phyloP scores from a whole-genome alignment of 179 eudicot genomes.

The Beta corolliflora region DNA sequence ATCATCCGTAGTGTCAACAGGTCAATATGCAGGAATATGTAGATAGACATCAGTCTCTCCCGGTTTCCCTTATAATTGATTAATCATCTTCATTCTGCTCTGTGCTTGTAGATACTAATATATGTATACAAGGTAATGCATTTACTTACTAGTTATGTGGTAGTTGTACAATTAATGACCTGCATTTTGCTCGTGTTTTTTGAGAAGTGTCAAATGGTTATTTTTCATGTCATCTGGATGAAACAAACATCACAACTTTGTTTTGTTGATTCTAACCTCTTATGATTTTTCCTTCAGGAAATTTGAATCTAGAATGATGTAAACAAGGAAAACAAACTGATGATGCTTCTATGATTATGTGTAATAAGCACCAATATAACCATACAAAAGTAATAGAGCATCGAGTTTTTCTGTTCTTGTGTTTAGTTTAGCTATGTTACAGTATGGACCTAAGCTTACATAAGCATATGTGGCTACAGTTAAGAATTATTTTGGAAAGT shows the following conservation, averaged over 20 bases:
- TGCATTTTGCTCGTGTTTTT: not conserved
- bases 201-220: not conserved
- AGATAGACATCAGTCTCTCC: not conserved
- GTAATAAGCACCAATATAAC: not conserved
- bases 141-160: not conserved
- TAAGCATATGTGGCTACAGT: not conserved
- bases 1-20: not conserved
- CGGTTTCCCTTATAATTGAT: not conserved
- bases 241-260: not conserved
- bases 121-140: not conserved
- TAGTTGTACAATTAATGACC: not conserved
- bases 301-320: not conserved
- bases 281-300: not conserved
- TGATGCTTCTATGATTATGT: not conserved
- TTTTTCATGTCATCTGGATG: not conserved
- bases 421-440: not conserved
- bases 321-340: not conserved
- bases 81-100: not conserved
- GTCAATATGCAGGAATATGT: not conserved
- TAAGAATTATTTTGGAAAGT: not conserved
- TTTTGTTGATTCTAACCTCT: not conserved
- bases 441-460: slow-evolving; percentile 1
- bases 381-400: not conserved
- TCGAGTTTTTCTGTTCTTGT: not conserved
- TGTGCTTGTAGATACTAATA: not conserved